Evolutionary conservation across 148 eudicot genomes (phyloP), one percentile per base, ranked within the genome.

Genomic region (Vaccinium macrocarpon): DNA sequence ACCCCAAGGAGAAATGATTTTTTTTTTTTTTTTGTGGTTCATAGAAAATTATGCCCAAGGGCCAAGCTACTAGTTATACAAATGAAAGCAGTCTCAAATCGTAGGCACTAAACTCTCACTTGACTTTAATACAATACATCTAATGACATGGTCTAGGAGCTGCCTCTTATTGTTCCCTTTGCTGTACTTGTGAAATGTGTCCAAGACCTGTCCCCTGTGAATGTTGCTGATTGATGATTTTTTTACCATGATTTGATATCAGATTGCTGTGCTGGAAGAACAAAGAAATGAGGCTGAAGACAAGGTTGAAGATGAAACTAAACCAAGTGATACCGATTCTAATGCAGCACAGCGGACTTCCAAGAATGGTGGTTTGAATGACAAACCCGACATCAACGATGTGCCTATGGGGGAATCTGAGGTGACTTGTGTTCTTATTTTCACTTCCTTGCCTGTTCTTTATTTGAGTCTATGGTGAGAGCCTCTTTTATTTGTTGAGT

Each of bases 331-430:
- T 74, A 84, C 84, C 5, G 83, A 84, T 38, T n/a, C 84, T 50
- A 82, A 87, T 79, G 70, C 84, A 6, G 86, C 23, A 11, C 90
- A 89, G 72, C 85, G 84, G 50, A 87, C 85, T 27, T 83, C 93
- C 77, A 91, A 90, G 82, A 87, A 70, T 82, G 90, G 89, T 64
- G 88, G 86, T 73, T 80, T 71, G 62, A 87, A 85, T 49, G 93
- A 90, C 84, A 96, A 94, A 83, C 97, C 97, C 0, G 97, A 96
- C 86, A 96, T 96, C 75, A 94, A 96, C 62, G 95, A 94, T 86
- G 84, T 92, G 79, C 99, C 99, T 21, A 89, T 92, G 98, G 98
- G 94, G 81, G 95, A 94, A 81, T 85, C 74, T 74, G 87, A 90
- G 99, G 98, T 96, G 86, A 55, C 77, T 56, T 14, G 13, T 56